Conservation (phyloP, 2,329 filamentous ascomycete species). For the Paramyrothecium roridum region DNA sequence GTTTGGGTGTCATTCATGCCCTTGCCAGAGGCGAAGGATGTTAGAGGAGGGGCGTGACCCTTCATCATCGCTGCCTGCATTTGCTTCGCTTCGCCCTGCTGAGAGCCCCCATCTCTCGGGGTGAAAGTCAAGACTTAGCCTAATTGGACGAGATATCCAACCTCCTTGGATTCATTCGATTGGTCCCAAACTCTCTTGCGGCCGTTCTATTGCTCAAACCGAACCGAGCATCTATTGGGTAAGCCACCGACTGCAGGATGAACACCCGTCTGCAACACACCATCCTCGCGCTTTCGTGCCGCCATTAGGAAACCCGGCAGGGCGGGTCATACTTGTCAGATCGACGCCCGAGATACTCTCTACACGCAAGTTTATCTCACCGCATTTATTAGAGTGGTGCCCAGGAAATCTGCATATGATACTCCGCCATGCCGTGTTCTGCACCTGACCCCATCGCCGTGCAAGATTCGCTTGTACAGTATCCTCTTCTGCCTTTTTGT, state of each 20-base stretch:
- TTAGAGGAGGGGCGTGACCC: background rate
- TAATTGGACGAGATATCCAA: background rate
- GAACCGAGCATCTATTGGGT: no score
- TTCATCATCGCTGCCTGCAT: background rate
- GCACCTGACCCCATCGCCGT: no score
- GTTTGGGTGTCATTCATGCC: background rate
- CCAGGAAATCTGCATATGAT: no score
- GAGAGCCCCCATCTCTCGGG: background rate
- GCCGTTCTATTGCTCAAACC: no score
- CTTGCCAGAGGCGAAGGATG: no score
- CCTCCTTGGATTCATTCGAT: no score
- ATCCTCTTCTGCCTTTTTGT: no score
- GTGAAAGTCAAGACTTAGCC: background rate
- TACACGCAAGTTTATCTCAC: background rate
- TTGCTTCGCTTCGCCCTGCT: background rate
- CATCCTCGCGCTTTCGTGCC: background rate
- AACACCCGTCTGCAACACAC: background rate
- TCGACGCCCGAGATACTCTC: no score
- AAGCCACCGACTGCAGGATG: no score
- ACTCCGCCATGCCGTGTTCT: no score
- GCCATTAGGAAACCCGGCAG: background rate
- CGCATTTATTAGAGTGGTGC: background rate
- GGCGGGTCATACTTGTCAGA: background rate
- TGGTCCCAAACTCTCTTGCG: no score
- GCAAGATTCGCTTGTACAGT: no score